Evolutionary conservation across 164 flowering plant species (phyloP).

Genomic region (Taxillus chinensis): DNA sequence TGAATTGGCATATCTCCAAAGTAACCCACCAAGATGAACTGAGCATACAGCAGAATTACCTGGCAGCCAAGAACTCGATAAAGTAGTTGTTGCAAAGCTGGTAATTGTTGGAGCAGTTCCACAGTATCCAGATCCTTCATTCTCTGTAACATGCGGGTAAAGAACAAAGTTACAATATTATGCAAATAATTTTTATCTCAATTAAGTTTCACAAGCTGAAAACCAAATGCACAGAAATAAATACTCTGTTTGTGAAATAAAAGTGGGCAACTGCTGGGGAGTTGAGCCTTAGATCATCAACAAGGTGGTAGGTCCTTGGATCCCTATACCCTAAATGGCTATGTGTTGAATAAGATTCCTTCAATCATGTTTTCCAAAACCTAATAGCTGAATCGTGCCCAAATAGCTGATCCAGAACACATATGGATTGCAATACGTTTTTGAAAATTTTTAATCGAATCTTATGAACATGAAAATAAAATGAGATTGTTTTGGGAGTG

Average conservation of each 20-base stretch:
- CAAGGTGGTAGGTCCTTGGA: not conserved
- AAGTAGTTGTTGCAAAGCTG: slow-evolving; percentile 89
- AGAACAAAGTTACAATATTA: not conserved
- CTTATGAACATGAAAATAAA: no score
- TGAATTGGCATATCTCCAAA: not conserved
- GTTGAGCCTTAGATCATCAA: not conserved
- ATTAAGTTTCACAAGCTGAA: not conserved
- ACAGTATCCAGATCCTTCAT: slow-evolving; percentile 78
- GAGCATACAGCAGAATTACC: slow-evolving; percentile 25
- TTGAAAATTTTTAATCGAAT: no score
- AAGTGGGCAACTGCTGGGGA: not conserved
- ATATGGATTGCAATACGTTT: no score
- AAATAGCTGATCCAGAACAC: no score
- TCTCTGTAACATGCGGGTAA: slow-evolving; percentile 41
- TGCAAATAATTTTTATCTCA: not conserved
- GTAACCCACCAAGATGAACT: not conserved
- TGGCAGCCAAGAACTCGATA: slow-evolving; percentile 80
- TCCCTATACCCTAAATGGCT: no score
- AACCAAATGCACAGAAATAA: not conserved
- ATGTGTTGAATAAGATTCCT: no score
- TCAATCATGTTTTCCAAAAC: no score
- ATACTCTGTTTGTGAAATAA: not conserved
- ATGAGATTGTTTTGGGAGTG: no score
- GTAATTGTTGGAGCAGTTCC: slow-evolving; percentile 86
- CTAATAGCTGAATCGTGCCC: no score